Evolutionary conservation across 352 stramenopile genomes (phyloP), one percentile per base, ranked within the genome.

Genomic region (Globisporangium nodosum): DNA sequence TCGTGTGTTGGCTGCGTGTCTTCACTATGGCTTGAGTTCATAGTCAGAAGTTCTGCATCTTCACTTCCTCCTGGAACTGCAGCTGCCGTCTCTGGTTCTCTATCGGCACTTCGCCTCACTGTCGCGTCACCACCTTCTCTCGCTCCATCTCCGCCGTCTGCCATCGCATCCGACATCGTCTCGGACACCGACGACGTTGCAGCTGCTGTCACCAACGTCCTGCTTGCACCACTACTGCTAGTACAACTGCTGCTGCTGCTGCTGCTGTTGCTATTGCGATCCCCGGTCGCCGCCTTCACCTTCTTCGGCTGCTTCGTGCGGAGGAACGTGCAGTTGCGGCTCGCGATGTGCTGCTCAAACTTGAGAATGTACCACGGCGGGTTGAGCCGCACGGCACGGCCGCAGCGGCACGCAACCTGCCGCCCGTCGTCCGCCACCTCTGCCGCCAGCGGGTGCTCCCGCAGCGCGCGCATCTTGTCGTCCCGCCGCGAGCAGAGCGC

Each of bases 321-420:
- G 4, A 92, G 66, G 52, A 87, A 87, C 7, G 75, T 76, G 68
- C 81, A 93, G 56, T 91, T 93, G 39, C 84, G 71, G 54, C 84
- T 93, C 20, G 82, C 78, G n/a, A 90, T 67, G 54, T 93, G 84
- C 69, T 93, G 84, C 64, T 93, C 84, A 40, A 84, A 93, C 63
- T 93, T 93, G 49, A 89, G 67, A 52, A 93, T 89, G 57, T 93
- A 93, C 84, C 84, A 93, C 33, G 84, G 76, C 37, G 84, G 84
- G 27, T 93, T 93, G 16, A 93, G 60, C 0, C 79, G 72, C 51
- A 93, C 84, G 46, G 58, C 72, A 45, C 81, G 78, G 3, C 84
- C 81, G 61, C 84, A 93, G 33, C 85, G 88, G 60, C 84, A 93
- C 35, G 63, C 46, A 2, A 93, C 71, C 9, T 66, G 67, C 7